These are phyloP conservation scores for Claviceps fusiformis DNA, from an alignment of 2,329 filamentous ascomycete species.

Conservation along the genomic window DNA sequence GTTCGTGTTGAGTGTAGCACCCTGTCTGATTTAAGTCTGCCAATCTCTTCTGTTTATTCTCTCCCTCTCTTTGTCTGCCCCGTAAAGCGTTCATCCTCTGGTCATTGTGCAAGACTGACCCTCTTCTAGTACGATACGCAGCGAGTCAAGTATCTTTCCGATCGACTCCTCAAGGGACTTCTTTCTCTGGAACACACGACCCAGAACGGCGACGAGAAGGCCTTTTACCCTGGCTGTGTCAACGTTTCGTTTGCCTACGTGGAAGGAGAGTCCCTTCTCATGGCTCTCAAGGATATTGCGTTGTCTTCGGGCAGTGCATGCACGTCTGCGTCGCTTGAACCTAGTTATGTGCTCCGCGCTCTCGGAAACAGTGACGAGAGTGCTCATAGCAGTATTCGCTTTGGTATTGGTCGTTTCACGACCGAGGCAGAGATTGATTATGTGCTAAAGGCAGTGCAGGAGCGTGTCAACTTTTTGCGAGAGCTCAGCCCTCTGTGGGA, in stretches of 20 bases:
- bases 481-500: slow-evolving; percentile 97
- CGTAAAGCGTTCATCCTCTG: not conserved
- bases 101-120: slow-evolving; percentile 11
- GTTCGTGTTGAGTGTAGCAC: slow-evolving; percentile 51
- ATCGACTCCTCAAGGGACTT: slow-evolving; percentile 69
- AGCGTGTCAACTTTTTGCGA: slow-evolving; percentile 81
- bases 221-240: slow-evolving; percentile 91
- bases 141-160: slow-evolving; percentile 69
- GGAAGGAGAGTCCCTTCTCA: slow-evolving; percentile 91
- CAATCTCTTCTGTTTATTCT: not conserved
- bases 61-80: no score
- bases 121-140: slow-evolving; percentile 72
- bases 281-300: slow-evolving; percentile 97
- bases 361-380: slow-evolving; percentile 95
- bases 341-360: slow-evolving; percentile 88
- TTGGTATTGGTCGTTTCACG: slow-evolving; percentile 94
- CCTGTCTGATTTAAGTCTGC: slow-evolving; percentile 40
- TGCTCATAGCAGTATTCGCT: slow-evolving; percentile 93
- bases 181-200: slow-evolving; percentile 82
- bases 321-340: slow-evolving; percentile 91
- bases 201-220: slow-evolving; percentile 71
- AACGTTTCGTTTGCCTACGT: slow-evolving; percentile 98
- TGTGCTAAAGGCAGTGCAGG: slow-evolving; percentile 82
- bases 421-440: slow-evolving; percentile 95
- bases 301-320: slow-evolving; percentile 93